Base-by-base conservation (phyloP, 441 rosid genomes). In the Kokia cookei region DNA sequence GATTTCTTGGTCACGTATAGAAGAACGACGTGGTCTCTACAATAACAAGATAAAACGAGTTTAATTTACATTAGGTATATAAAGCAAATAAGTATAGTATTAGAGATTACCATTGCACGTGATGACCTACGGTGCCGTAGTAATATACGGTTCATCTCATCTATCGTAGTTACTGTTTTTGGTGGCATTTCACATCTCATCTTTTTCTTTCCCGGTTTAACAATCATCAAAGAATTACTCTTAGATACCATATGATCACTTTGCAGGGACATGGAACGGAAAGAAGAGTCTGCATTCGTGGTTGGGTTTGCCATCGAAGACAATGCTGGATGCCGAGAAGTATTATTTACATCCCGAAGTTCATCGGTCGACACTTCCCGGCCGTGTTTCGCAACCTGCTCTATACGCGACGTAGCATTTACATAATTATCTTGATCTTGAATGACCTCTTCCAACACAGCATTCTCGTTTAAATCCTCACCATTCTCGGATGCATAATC, bases 11-110 rank as follows among this genome's bases (percentile, higher is more conserved):
- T 96, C 98, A 42, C 89, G 88, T 55, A 51, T 72, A 8, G 97
- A 90, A 69, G 98, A 81, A 95, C 92, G 84, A 67, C 91, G 88
- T 4, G 98, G 98, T 83, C 94, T 88, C 99, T 95, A 67, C 81
- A 80, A 80, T 74, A 64, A 78, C 75, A 81, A 22, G 51, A 7
- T 47, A 77, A 9, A 57, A 5, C 0, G 12, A 22, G 43, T 47
- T 75, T 47, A 79, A 67, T 24, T 64, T 73, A 70, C 12, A 26
- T 61, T 54, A 59, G 72, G 51, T 13, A 76, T 53, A 8, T 60
- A 61, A 61, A 77, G 55, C 40, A 74, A 9, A 42, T 58, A 69
- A 82, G 57, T 3, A 17, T 60, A 54, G 67, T 13, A 51, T 58
- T 47, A 19, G 19, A 70, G 65, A 72, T 9, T 89, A 94, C 97